A percentile compares a stretch with the other conserved stretches of the same genome.
Conservation (phyloP, 768 basidiomycete species). For the Lentinus tigrinus region DNA sequence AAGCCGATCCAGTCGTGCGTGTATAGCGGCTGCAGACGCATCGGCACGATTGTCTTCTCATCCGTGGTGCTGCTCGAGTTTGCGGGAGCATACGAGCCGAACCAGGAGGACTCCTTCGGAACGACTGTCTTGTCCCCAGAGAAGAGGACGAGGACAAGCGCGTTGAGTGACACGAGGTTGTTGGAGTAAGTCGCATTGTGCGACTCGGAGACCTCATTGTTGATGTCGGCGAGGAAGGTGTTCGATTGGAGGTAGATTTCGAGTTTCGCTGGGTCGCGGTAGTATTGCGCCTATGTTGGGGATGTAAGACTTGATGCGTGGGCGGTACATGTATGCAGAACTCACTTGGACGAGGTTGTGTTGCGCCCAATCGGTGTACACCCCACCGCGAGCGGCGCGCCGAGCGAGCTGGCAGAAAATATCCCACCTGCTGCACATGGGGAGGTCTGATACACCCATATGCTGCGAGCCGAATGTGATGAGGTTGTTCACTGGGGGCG, state of each 20-base stretch:
- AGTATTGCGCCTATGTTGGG: conserved; percentile 74
- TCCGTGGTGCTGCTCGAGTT: conserved; percentile 7
- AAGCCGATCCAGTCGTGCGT: conserved; percentile 81
- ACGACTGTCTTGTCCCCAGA: conserved; percentile 72
- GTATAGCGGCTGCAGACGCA: conserved; percentile 74
- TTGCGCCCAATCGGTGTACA: conserved; percentile 78
- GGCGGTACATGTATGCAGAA: neutral
- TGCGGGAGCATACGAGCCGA: conserved; percentile 61
- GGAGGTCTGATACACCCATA: conserved; percentile 81
- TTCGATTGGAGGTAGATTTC: conserved; percentile 57
- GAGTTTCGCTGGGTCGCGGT: conserved; percentile 66
- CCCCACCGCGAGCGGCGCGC: conserved; percentile 56
- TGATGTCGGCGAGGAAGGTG: conserved; percentile 71
- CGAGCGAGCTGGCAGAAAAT: conserved; percentile 69
- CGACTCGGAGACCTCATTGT: conserved; percentile 63
- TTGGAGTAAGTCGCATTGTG: conserved; percentile 60
- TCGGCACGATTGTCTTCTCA: conserved; percentile 53
- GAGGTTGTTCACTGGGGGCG: conserved; percentile 73
- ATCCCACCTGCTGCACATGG: conserved; percentile 62
- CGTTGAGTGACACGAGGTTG: conserved; percentile 60
- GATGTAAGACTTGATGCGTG: neutral
- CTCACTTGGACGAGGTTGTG: conserved; percentile 69
- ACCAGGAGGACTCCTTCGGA: conserved; percentile 86
- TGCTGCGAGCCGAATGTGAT: conserved; percentile 88
- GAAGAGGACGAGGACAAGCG: conserved; percentile 75